Base-by-base conservation (phyloP, 2,329 filamentous ascomycete genomes). In the Aspergillus flavus region DNA sequence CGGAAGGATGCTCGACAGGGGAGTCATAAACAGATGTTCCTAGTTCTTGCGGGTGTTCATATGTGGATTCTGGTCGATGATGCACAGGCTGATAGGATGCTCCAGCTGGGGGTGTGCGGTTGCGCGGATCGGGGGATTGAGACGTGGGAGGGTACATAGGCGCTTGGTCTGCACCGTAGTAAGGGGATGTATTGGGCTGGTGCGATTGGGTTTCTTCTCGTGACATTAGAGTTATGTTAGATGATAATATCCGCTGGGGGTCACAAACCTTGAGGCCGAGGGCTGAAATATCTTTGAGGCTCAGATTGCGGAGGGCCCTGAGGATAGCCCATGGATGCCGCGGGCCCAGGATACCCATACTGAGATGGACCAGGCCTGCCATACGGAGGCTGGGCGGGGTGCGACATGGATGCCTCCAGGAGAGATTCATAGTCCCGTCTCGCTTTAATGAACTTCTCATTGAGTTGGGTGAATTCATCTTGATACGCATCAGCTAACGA, bases 361-460 rank as follows among this genome's bases (percentile, higher is more conserved):
- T 71, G 69, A 19, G 74, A 69, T 61, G 80, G 78, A 26, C 71
- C 71, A 55, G 79, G 81, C 69, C 92, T 88, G 71, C 91, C 89
- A 75, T 94, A 95, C 68, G 85, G 87, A 54, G 90, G 87, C 73
- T 92, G 91, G 58, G 91, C 88, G n/a, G 94, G 91, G 70, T 97
- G 94, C 1, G 94, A 89, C 94, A 99, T 98, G 61, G 94, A 98
- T 21, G 92, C 91, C 78, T 99, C 95, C 23, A 99, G 84, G n/a
- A 99, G 85, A 34, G 92, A 89, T 80, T 99, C 95, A 76, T 99
- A 99, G 79, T 99, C 95, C 72, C 94, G 88, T 68, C 95, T 90
- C 53, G 95, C 95, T 80, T 99, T 99, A 84, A 99, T 98, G 79
- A 99, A 99, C 81, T 98, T 98, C 79, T 99, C 95, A 74, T 99